Base-by-base conservation (phyloP, 257 asterid genomes). In the Mitragyna speciosa region DNA sequence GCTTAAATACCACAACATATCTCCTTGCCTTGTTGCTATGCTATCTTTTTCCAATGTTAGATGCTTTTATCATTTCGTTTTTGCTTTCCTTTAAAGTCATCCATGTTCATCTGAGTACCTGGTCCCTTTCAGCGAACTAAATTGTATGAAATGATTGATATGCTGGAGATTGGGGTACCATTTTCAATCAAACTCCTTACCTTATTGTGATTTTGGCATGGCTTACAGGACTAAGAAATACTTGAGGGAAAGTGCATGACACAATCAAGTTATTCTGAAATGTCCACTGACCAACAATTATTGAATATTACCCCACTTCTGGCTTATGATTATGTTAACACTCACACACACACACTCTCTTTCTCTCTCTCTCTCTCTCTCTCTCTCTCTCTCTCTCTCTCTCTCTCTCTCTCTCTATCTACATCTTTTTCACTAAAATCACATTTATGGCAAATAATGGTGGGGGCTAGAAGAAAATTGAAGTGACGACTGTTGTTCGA, bases 41-140 rank as follows among this genome's bases (percentile, higher is more conserved):
- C 59, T 24, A n/a, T 71, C 58, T 45, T 43, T 45, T 71, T 45
- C 45, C 75, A 71, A 30, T 24, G n/a, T 59, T 59, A 71, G 76
- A 24, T 71, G 59, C 39, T 71, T 71, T 45, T 2, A 52, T 71
- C 76, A 71, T 26, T 12, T 66, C 12, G 45, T 16, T 71, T 71
- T 71, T 71, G 61, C 59, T 30, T 71, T 71, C 59, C 76, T 71
- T 71, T 71, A 39, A 71, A 71, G 59, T 71, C n/a, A 71, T 20
- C n/a, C 45, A 43, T 71, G n/a, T 24, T 45, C 26, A 14, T 48
- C 61, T 7, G 19, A 15, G 61, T 54, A 54, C n/a, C 61, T 54
- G 7, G 2, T 20, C 19, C 19, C 2, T 51, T 51, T 51, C 58
- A 51, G 58, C 11, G 19, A 51, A 10, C 11, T 51, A 51, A 51